Evolutionary conservation across 108 stramenopile genomes (phyloP).

Genomic region (Craspedostauros australis): DNA sequence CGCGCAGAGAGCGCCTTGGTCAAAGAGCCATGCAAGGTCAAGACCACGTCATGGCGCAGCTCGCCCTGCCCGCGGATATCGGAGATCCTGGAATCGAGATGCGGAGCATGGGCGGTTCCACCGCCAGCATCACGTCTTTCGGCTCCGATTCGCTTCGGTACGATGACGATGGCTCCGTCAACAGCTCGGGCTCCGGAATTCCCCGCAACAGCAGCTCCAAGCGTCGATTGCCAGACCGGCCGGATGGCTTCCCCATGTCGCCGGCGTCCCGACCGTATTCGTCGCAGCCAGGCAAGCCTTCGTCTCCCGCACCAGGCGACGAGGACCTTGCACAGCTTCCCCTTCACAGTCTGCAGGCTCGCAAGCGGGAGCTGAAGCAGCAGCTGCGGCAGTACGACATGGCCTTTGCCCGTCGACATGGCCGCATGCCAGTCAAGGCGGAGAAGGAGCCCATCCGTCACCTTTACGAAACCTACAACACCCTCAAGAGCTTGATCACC

Average conservation of each 20-base stretch:
- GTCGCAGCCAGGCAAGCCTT: no score
- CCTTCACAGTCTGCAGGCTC: constrained; percentile 58
- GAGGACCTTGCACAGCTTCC: no score
- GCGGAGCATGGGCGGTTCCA: constrained; percentile 8
- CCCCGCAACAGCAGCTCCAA: constrained; percentile 4
- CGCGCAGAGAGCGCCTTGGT: constrained; percentile 1
- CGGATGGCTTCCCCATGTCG: neutral
- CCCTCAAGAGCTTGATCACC: constrained; percentile 76
- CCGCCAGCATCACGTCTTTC: constrained; percentile 10
- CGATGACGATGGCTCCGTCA: neutral
- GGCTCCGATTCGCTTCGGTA: constrained; percentile 8
- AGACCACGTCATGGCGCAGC: constrained; percentile 29
- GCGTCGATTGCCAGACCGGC: no score
- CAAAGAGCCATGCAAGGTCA: no score
- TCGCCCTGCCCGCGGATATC: constrained; percentile 75
- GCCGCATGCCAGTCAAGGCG: constrained; percentile 89
- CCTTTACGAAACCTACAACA: constrained; percentile 92
- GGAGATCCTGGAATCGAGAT: constrained; percentile 17
- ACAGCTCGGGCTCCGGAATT: constrained; percentile 14
- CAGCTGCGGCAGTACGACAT: constrained; percentile 91
- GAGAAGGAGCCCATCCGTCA: constrained; percentile 98
- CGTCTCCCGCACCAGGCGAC: no score
- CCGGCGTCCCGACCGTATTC: constrained; percentile 14
- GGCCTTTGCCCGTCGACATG: constrained; percentile 74
- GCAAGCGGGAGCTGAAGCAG: constrained; percentile 79